phyloP scores from a whole-genome alignment of 768 basidiomycete species.

The Strobilomyces echinocephalus region DNA sequence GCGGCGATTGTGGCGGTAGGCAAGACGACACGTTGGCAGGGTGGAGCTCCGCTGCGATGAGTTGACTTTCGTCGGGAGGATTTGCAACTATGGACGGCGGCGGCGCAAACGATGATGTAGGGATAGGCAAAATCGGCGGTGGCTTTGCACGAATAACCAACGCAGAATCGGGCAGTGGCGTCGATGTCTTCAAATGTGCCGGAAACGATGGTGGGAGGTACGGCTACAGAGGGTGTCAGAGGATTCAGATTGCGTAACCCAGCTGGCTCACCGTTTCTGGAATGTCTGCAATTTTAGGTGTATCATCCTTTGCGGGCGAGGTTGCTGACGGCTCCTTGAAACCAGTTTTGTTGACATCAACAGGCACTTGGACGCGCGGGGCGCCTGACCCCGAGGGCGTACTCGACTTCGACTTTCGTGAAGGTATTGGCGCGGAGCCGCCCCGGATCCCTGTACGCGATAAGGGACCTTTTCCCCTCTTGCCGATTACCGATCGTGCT shows the following conservation, averaged over 20 bases:
- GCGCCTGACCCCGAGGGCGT: constrained; percentile 5
- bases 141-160: constrained; percentile 38
- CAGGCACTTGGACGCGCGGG: neutral
- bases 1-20: constrained; percentile 15
- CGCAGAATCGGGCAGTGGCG: constrained; percentile 34
- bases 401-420: constrained; percentile 10
- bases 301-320: constrained; percentile 3
- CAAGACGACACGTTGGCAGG: constrained; percentile 10
- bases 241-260: neutral
- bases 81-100: constrained; percentile 19
- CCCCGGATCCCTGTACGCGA: constrained; percentile 1
- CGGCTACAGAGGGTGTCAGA: constrained; percentile 30
- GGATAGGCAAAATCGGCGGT: constrained; percentile 34
- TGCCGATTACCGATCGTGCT: constrained; percentile 21
- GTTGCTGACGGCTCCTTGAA: constrained; percentile 2
- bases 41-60: constrained; percentile 2
- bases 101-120: constrained; percentile 24
- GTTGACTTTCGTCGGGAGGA: constrained; percentile 17
- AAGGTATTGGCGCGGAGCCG: constrained; percentile 8
- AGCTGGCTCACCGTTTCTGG: constrained; percentile 34
- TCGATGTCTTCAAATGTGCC: constrained; percentile 49
- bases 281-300: constrained; percentile 31
- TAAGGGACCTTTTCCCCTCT: constrained; percentile 14
- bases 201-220: constrained; percentile 56
- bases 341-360: neutral